Conservation (phyloP, 345 rosid species). For the Pistacia vera region DNA sequence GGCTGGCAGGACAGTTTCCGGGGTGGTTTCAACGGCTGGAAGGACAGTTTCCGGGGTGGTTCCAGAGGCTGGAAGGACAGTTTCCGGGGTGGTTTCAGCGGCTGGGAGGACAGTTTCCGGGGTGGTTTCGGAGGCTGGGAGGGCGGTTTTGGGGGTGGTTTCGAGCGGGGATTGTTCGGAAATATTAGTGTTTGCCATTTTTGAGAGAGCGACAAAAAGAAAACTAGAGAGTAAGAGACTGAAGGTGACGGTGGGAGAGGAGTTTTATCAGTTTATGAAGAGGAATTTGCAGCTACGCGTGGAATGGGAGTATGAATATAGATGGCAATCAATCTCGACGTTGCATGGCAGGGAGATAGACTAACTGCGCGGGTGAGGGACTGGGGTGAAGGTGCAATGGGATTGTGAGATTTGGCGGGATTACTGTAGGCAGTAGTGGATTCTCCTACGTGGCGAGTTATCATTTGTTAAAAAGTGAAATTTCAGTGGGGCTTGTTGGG, state of each 20-base stretch:
- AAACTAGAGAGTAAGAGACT: not conserved
- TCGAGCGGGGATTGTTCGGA: not conserved
- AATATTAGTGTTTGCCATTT: not conserved
- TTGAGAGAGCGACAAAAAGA: not conserved
- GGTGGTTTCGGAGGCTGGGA: too few species aligned
- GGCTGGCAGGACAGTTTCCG: not conserved
- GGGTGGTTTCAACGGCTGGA: not conserved
- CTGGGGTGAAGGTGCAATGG: not conserved
- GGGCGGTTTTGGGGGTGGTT: not conserved
- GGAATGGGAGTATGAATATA: not conserved
- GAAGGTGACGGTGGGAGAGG: not conserved
- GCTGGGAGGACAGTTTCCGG: not conserved
- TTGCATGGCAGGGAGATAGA: not conserved
- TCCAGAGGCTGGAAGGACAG: too few species aligned
- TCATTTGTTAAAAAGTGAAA: too few species aligned
- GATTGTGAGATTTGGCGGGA: not conserved
- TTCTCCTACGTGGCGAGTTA: not conserved
- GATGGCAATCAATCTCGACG: conserved; percentile 9
- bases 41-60: too few species aligned
- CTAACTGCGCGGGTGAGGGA: not conserved
- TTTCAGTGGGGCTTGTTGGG: not conserved
- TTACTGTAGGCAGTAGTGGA: too few species aligned
- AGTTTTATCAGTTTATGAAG: not conserved
- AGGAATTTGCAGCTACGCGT: conserved; percentile 5
- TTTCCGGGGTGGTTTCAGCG: too few species aligned